Evolutionary conservation across 768 basidiomycete genomes (phyloP), one percentile per base, ranked within the genome.

Genomic region (Pseudohyphozyma bogoriensis): DNA sequence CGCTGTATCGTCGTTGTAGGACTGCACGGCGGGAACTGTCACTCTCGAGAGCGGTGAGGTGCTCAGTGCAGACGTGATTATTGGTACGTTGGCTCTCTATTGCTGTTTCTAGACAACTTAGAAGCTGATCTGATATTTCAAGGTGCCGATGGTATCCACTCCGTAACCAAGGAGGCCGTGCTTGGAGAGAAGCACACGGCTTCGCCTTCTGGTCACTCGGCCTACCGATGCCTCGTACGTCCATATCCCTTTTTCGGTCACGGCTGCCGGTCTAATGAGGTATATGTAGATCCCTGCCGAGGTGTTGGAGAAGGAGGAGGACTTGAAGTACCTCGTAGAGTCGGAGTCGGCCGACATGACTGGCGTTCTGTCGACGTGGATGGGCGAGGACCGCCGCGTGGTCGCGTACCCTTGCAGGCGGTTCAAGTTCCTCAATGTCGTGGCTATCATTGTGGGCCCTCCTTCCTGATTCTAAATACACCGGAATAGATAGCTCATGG

Each of bases 81-180:
- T 69, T 29, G n/a, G n/a, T n/a, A n/a, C n/a, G n/a, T n/a, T n/a
- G n/a, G n/a, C n/a, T n/a, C n/a, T n/a, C n/a, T n/a, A n/a, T n/a
- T n/a, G n/a, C n/a, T n/a, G n/a, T n/a, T n/a, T n/a, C n/a, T n/a
- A n/a, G n/a, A n/a, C n/a, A n/a, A n/a, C n/a, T n/a, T n/a, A n/a
- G n/a, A n/a, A n/a, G n/a, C n/a, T n/a, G n/a, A n/a, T n/a, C n/a
- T n/a, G n/a, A n/a, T n/a, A n/a, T n/a, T n/a, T n/a, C n/a, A n/a
- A n/a, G 68, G 60, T 32, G 65, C 68, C 39, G 68, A 69, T 46
- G 68, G 68, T 18, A 62, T 69, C 51, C 60, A 60, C 26, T 65
- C 63, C 1, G 58, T 59, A 40, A 49, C 60, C 26, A 60, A 65
- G 8, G 16, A 53, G 10, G 57, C 59, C 2, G 59, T 68, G 9